Base-by-base conservation (phyloP, 2,329 filamentous ascomycete genomes). In the Talaromyces amestolkiae region DNA sequence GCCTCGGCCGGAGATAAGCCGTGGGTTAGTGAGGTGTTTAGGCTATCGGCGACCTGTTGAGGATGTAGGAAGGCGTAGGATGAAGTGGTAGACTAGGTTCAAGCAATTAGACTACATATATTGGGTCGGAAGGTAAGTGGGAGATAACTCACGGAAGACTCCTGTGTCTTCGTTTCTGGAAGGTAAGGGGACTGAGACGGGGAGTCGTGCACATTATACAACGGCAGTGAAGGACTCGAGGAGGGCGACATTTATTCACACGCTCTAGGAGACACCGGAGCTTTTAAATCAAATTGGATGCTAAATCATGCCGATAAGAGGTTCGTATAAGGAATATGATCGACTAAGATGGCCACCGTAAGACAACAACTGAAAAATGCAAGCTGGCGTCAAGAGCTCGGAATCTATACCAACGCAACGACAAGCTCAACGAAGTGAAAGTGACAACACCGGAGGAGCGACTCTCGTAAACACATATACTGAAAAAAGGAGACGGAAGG, bases 1-100 rank as follows among this genome's bases (percentile, higher is more conserved):
- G 93, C 95, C 78, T 97, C 92, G 53, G 88, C 86, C 0, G 91
- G 89, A 5, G 91, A 88, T 15, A 99, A 85, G 61, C 95, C 95
- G 73, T 91, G 86, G 15, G 85, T 87, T 31, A 97, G 82, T n/a
- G 93, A 97, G 3, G 94, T 96, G 69, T 89, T 85, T 63, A 98
- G 82, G 69, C 87, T 88, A 63, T 88, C 84, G 53, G 92, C 93
- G 11, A 91, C 90, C 78, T 97, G 91, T 74, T 89, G 84, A 22
- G 90, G 85, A n/a, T 88, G 89, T 75, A 97, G 85, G 73, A 86
- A 80, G 56, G 87, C 86, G 74, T 86, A 88, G 45, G 77, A 79
- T 43, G 80, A 80, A 53, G 81, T 82, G 61, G 79, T 78, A 45
- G 76, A 75, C 76, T 81, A 70, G 10, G n/a, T 41, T 33, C 24